These are phyloP conservation scores for Talaromyces verruculosus DNA, from an alignment of 2,329 filamentous ascomycete species.

Conservation along the genomic window DNA sequence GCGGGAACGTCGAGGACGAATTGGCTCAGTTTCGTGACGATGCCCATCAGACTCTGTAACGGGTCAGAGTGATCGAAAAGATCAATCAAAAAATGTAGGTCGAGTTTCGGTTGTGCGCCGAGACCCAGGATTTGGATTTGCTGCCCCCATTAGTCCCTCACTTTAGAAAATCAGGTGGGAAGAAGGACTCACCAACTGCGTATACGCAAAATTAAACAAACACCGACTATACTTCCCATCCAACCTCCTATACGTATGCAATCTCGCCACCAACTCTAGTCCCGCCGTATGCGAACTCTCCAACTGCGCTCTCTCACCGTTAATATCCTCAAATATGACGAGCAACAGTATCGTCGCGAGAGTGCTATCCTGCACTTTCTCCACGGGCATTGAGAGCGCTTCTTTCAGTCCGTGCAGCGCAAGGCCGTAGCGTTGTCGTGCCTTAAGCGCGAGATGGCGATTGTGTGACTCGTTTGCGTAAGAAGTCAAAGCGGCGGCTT, in stretches of 20 bases:
- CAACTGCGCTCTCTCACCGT: conserved; percentile 37
- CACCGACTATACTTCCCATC: conserved; percentile 34
- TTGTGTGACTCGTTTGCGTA: conserved; percentile 34
- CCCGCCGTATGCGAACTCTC: conserved; percentile 39
- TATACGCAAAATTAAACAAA: conserved; percentile 40
- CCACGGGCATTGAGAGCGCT: conserved; percentile 31
- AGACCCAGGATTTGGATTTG: conserved; percentile 38
- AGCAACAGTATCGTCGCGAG: conserved; percentile 40
- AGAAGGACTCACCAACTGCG: conserved; percentile 33
- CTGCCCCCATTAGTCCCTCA: conserved; percentile 23
- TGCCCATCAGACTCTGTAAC: conserved; percentile 33
- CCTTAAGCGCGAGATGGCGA: conserved; percentile 30
- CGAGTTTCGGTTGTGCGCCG: conserved; percentile 33
- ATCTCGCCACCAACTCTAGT: conserved; percentile 37
- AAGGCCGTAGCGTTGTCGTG: conserved; percentile 34
- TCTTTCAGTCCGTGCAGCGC: conserved; percentile 33
- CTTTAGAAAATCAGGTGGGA: neutral
- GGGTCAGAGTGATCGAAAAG: conserved; percentile 33
- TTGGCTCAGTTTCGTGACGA: conserved; percentile 33
- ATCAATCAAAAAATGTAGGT: conserved; percentile 32
- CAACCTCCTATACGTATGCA: conserved; percentile 35
- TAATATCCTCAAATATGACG: conserved; percentile 42
- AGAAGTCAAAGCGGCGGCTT: conserved; percentile 38
- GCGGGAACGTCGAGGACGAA: conserved; percentile 28
- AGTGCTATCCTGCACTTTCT: conserved; percentile 39